Conservation (phyloP, 2,329 filamentous ascomycete genomes). For the Delphinella strobiligena region DNA sequence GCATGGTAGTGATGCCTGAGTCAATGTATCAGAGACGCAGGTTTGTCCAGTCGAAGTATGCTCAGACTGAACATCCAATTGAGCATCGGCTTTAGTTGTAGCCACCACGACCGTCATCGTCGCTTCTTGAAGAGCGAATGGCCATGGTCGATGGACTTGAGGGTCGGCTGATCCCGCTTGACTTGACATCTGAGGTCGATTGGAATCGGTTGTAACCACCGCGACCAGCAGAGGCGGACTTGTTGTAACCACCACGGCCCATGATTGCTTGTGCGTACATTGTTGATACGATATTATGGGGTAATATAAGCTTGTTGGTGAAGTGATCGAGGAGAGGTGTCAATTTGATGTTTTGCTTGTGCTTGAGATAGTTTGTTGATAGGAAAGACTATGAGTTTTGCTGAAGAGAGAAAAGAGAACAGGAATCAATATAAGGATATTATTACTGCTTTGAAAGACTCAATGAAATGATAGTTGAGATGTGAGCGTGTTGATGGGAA, state of each 20-base stretch:
- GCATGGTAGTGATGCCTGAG: no score
- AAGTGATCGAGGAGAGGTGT: not conserved
- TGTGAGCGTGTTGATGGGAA: no score
- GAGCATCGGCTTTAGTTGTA: constrained; percentile 13
- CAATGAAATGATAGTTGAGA: no score
- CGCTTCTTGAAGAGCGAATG: constrained; percentile 4
- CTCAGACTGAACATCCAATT: not conserved
- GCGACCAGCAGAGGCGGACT: constrained; percentile 12
- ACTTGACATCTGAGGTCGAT: constrained; percentile 1
- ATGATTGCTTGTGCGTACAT: constrained; percentile 13
- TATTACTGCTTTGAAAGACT: no score
- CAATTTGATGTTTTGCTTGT: not conserved
- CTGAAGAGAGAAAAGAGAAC: no score
- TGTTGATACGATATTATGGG: constrained; percentile 8
- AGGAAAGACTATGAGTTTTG: no score
- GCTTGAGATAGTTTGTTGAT: not conserved
- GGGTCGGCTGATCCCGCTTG: constrained; percentile 4
- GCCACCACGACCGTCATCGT: constrained; percentile 13
- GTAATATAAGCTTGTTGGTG: constrained; percentile 1
- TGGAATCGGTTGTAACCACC: constrained; percentile 11
- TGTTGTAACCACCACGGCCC: constrained; percentile 34
- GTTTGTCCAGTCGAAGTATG: no score
- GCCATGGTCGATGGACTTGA: constrained; percentile 3
- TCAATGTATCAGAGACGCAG: no score
- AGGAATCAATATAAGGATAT: no score